Conservation (phyloP, 1,284 basidiomycete species). For the Moesziomyces globuligerus region DNA sequence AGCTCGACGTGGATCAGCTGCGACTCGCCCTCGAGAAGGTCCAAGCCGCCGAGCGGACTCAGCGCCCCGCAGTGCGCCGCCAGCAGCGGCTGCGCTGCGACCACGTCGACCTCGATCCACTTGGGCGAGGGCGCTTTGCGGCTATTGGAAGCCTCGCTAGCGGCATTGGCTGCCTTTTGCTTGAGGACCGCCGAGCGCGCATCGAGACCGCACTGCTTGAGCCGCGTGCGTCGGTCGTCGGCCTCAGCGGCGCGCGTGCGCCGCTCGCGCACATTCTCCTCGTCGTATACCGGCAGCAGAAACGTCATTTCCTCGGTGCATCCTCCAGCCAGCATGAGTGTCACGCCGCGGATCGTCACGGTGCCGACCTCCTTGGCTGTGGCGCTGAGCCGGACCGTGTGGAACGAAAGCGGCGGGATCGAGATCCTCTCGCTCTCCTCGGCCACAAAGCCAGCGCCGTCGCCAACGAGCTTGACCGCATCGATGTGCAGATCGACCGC, state of each 20-base stretch:
- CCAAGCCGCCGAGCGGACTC: conserved; percentile 82
- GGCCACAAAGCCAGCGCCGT: conserved; percentile 76
- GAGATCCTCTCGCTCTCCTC: conserved; percentile 73
- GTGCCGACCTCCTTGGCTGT: conserved; percentile 76
- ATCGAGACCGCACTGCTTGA: conserved; percentile 78
- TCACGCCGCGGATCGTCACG: conserved; percentile 80
- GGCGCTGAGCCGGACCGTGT: conserved; percentile 78
- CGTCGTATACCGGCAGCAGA: conserved; percentile 78
- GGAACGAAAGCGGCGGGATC: conserved; percentile 79
- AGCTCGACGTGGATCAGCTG: conserved; percentile 83
- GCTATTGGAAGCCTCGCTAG: neutral
- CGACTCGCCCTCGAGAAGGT: conserved; percentile 93
- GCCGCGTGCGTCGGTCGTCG: conserved; percentile 75
- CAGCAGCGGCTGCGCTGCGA: conserved; percentile 85
- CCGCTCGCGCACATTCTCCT: conserved; percentile 77
- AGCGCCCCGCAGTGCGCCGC: conserved; percentile 85
- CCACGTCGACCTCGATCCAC: conserved; percentile 77
- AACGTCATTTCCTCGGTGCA: conserved; percentile 77
- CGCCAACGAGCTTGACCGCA: conserved; percentile 81
- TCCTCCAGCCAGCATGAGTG: conserved; percentile 77
- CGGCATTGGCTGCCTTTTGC: conserved; percentile 13
- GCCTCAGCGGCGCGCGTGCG: conserved; percentile 72
- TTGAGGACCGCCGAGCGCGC: conserved; percentile 69
- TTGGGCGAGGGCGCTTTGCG: neutral
- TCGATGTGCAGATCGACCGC: conserved; percentile 88